A percentile compares a stretch with the other conserved stretches of the same genome.
These are phyloP conservation scores for Thuidium tamariscinum DNA, from an alignment of 225 moss, liverwort and hornwort species.

Conservation along the genomic window DNA sequence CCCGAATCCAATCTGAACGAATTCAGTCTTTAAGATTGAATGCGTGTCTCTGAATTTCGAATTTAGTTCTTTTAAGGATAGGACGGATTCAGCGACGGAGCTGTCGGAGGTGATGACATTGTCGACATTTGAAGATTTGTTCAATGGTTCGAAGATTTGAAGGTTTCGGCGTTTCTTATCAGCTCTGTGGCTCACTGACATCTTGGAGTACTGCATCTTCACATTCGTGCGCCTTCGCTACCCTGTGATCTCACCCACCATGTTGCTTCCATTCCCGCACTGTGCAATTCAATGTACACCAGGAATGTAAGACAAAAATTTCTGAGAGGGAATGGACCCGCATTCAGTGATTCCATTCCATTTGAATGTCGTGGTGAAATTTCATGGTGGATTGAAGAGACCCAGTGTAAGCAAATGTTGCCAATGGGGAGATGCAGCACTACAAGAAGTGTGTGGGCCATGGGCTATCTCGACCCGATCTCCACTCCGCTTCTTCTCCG, in stretches of 20 bases:
- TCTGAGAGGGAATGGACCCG: neutral
- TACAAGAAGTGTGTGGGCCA: slow-evolving; percentile 50
- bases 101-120: neutral
- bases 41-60: neutral
- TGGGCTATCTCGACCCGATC: slow-evolving; percentile 1
- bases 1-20: neutral
- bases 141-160: neutral
- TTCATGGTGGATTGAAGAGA: neutral
- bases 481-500: neutral
- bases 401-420: neutral
- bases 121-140: neutral
- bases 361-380: neutral
- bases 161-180: neutral
- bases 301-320: neutral
- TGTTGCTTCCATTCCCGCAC: neutral
- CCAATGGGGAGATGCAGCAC: slow-evolving; percentile 39
- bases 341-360: neutral
- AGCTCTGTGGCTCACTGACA: slow-evolving; percentile 32
- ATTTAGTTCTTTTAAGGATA: too few relatives aligned
- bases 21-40: too few relatives aligned
- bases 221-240: slow-evolving; percentile 12
- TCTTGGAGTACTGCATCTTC: slow-evolving; percentile 71
- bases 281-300: neutral
- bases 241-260: neutral
- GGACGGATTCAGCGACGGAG: neutral